A percentile compares a stretch with the other conserved stretches of the same genome.
Evolutionary conservation across 2,329 filamentous ascomycete species (phyloP).

Genomic region (Fusarium sp.): DNA sequence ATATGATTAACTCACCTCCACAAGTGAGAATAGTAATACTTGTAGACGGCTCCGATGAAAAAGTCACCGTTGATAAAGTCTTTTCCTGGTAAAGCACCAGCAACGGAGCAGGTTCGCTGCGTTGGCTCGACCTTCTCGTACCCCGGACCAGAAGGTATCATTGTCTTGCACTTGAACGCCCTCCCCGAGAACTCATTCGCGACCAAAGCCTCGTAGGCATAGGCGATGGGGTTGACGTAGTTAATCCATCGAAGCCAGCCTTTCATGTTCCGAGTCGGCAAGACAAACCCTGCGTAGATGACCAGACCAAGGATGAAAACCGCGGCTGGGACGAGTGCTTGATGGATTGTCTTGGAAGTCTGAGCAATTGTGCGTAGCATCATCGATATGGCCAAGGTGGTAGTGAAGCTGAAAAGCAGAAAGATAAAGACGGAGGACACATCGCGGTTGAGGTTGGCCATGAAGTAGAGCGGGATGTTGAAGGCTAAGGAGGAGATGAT

Average conservation of each 20-base stretch:
- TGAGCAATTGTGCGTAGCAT: constrained; percentile 60
- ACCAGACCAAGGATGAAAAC: constrained; percentile 54
- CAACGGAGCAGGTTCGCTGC: constrained; percentile 11
- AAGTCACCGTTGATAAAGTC: constrained; percentile 31
- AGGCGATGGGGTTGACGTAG: constrained; percentile 74
- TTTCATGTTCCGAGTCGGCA: constrained; percentile 63
- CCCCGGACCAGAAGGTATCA: constrained; percentile 46
- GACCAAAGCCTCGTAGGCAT: constrained; percentile 73
- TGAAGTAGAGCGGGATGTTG: constrained; percentile 68
- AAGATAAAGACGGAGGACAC: constrained; percentile 64
- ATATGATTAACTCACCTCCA: constrained; percentile 57
- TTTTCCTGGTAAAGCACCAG: constrained; percentile 27
- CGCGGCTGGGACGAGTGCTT: constrained; percentile 42
- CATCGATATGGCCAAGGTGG: constrained; percentile 74
- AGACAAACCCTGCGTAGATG: constrained; percentile 64
- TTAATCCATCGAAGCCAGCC: constrained; percentile 68
- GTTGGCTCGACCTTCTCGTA: neutral
- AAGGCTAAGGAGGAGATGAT: constrained; percentile 53
- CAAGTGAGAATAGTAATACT: constrained; percentile 67
- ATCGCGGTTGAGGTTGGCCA: constrained; percentile 73
- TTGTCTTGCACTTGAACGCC: constrained; percentile 60
- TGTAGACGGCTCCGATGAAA: constrained; percentile 32
- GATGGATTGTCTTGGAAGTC: constrained; percentile 36
- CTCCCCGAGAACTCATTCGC: constrained; percentile 70
- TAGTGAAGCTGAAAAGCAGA: constrained; percentile 61